These are phyloP conservation scores for Esteya vermicola DNA, from an alignment of 2,329 filamentous ascomycete species.

Conservation along the genomic window DNA sequence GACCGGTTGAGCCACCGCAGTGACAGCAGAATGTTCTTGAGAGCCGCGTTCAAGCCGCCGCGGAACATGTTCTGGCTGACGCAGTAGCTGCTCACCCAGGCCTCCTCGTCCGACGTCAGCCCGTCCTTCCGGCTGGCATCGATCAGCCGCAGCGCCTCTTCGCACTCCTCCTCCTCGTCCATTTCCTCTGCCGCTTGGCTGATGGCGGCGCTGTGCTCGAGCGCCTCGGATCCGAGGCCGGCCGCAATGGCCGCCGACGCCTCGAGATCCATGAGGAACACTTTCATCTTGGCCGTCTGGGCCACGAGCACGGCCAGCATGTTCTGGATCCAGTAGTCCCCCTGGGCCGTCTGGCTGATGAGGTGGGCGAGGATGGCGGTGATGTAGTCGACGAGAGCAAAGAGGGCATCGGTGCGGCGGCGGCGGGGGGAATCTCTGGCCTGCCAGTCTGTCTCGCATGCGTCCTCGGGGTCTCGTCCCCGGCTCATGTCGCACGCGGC, in stretches of 20 bases:
- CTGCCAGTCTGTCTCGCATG: conserved; percentile 40
- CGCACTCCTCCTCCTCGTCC: not conserved
- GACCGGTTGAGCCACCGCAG: not conserved
- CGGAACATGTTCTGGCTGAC: conserved; percentile 7
- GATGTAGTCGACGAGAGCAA: conserved; percentile 9
- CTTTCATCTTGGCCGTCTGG: conserved; percentile 5
- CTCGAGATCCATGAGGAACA: conserved; percentile 3
- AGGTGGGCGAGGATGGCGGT: conserved; percentile 7
- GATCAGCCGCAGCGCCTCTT: conserved; percentile 2
- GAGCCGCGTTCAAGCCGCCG: conserved; percentile 1
- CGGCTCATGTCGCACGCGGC: not conserved
- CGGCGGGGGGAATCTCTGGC: too few relatives aligned
- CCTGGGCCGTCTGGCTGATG: conserved; percentile 4
- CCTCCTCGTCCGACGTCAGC: not conserved
- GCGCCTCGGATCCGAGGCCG: not conserved
- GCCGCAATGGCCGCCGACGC: not conserved
- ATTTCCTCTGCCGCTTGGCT: not conserved
- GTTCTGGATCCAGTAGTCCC: conserved; percentile 5
- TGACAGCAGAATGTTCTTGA: conserved; percentile 2
- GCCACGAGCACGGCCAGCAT: conserved; percentile 4
- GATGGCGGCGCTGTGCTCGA: not conserved
- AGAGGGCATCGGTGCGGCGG: conserved; percentile 28
- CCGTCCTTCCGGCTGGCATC: conserved; percentile 2
- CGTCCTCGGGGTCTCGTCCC: not conserved
- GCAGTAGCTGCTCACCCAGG: conserved; percentile 1